Percentiles rank a stretch among this genome's conserved stretches.
Evolutionary conservation across 2,329 filamentous ascomycete species (phyloP).

Genomic region (Pestalotiopsis sp.): DNA sequence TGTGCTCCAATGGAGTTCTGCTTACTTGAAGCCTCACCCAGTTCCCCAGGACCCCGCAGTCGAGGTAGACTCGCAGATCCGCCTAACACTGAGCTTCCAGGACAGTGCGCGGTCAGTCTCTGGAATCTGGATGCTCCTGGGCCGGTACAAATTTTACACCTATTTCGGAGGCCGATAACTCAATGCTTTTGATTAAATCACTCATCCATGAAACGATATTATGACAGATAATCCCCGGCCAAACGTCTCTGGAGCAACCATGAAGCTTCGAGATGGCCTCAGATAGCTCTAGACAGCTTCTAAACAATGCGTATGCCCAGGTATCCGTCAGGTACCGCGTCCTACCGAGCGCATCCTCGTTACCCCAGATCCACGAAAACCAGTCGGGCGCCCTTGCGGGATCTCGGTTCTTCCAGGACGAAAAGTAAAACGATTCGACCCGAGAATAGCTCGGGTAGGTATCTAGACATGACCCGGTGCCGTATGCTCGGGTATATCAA

Average conservation of each 20-base stretch:
- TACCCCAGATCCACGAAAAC: conserved; percentile 16
- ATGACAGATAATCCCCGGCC: background rate
- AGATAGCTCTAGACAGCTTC: background rate
- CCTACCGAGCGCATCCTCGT: conserved; percentile 11
- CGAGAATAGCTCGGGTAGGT: conserved; percentile 11
- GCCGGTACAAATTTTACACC: conserved; percentile 11
- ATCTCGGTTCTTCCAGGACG: conserved; percentile 12
- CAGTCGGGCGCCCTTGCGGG: conserved; percentile 8
- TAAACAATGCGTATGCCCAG: conserved; percentile 5
- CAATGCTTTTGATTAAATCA: conserved; percentile 9
- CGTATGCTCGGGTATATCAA: conserved; percentile 9
- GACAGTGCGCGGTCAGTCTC: conserved; percentile 21
- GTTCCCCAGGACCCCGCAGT: conserved; percentile 1
- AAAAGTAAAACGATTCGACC: conserved; percentile 9
- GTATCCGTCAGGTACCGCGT: conserved; percentile 7
- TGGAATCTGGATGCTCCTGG: background rate
- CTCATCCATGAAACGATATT: conserved; percentile 12
- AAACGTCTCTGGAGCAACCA: conserved; percentile 10
- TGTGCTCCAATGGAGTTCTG: conserved; percentile 1
- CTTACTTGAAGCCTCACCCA: background rate
- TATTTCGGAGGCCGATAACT: conserved; percentile 10
- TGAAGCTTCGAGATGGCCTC: conserved; percentile 4
- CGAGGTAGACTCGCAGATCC: conserved; percentile 1
- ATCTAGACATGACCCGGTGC: background rate
- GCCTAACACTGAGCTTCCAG: conserved; percentile 17